Evolutionary conservation across 192 early-diverging fungal species (phyloP).

Genomic region (Coemansia sp.): DNA sequence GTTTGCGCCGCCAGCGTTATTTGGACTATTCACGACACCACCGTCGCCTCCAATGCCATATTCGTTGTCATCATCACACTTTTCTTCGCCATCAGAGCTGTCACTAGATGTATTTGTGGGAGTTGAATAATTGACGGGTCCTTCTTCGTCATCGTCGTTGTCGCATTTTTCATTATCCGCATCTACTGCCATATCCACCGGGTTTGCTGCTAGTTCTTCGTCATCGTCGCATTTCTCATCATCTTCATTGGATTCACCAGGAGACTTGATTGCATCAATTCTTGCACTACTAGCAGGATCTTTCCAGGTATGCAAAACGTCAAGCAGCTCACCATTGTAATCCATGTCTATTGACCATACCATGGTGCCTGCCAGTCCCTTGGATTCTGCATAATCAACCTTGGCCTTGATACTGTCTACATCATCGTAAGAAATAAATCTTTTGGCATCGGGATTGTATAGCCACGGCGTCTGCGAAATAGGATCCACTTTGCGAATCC

Average conservation of each 20-base stretch:
- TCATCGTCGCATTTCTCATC: background rate
- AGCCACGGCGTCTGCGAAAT: constrained; percentile 69
- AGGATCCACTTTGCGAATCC: constrained; percentile 63
- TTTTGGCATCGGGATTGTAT: constrained; percentile 58
- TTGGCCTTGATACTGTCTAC: constrained; percentile 59
- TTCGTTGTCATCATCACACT: no score
- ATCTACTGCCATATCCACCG: no score
- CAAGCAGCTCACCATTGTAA: constrained; percentile 62
- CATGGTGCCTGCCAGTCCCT: constrained; percentile 65
- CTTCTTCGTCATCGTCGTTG: no score
- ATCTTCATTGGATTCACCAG: background rate
- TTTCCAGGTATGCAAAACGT: constrained; percentile 13
- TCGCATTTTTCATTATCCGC: no score
- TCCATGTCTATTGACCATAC: constrained; percentile 68
- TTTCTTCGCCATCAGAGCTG: no score
- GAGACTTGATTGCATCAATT: background rate
- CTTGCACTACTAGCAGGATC: background rate
- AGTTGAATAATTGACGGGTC: no score
- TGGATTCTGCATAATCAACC: constrained; percentile 57
- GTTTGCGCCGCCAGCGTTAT: background rate
- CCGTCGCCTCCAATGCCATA: no score
- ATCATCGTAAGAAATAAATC: constrained; percentile 72
- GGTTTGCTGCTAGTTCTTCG: no score
- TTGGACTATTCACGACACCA: background rate
- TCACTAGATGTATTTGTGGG: no score